Conservation (phyloP, 2,329 filamentous ascomycete genomes). For the Podosphaera aphanis region DNA sequence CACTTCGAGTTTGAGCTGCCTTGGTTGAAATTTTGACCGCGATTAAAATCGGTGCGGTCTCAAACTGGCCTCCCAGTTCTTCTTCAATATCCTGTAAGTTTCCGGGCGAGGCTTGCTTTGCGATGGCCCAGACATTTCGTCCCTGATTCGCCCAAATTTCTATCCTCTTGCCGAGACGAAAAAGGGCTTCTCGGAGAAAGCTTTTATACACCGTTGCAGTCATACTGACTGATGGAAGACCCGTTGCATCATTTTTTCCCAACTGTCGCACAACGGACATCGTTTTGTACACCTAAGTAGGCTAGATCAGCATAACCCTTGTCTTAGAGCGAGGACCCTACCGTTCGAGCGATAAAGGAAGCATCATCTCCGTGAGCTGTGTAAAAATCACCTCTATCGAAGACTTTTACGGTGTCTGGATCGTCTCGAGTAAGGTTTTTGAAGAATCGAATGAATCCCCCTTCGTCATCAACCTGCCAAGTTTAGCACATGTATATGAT, state of each 20-base stretch:
- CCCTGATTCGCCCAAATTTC: slow-evolving; percentile 69
- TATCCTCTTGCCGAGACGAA: slow-evolving; percentile 70
- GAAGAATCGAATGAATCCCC: slow-evolving; percentile 91
- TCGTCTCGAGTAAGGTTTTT: slow-evolving; percentile 54
- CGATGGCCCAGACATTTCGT: slow-evolving; percentile 76
- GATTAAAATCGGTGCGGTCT: slow-evolving; percentile 80
- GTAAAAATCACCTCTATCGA: slow-evolving; percentile 87
- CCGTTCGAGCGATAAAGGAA: slow-evolving; percentile 57
- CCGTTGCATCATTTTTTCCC: slow-evolving; percentile 61
- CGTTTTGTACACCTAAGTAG: slow-evolving; percentile 67
- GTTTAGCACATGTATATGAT: slow-evolving; percentile 4
- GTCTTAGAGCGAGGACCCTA: slow-evolving; percentile 16
- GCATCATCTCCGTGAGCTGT: slow-evolving; percentile 80
- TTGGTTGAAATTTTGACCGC: slow-evolving; percentile 86
- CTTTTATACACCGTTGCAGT: slow-evolving; percentile 86
- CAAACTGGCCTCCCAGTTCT: slow-evolving; percentile 72
- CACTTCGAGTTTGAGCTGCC: slow-evolving; percentile 57
- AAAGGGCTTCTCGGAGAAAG: slow-evolving; percentile 81
- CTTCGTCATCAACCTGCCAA: slow-evolving; percentile 72
- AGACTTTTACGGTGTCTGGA: slow-evolving; percentile 63
- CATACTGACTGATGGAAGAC: slow-evolving; percentile 82
- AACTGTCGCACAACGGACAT: slow-evolving; percentile 84
- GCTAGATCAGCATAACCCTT: background rate
- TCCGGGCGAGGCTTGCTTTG: slow-evolving; percentile 80
- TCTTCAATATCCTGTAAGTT: slow-evolving; percentile 96